phyloP scores from a whole-genome alignment of 345 rosid genomes.

The Salix dunnii region DNA sequence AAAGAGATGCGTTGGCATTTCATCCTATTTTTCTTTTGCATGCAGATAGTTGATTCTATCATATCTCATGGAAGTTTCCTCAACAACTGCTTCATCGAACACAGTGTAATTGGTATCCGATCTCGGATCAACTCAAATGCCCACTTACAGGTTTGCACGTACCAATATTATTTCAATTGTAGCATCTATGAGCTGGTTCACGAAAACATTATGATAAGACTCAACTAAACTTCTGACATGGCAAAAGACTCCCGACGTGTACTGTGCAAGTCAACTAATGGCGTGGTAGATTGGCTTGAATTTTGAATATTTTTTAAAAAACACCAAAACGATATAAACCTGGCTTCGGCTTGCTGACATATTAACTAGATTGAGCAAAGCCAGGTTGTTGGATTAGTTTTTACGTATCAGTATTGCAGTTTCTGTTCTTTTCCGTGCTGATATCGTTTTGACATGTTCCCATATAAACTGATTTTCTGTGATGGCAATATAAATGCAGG shows the following conservation, averaged over 20 bases:
- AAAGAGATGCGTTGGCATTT: not conserved
- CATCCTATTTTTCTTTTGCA: slow-evolving; percentile 9
- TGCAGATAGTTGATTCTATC: slow-evolving; percentile 78
- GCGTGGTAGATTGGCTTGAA: too few relatives aligned
- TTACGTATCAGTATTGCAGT: not conserved
- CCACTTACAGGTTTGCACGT: slow-evolving; percentile 62
- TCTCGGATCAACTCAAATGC: slow-evolving; percentile 74
- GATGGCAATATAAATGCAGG: slow-evolving; percentile 40
- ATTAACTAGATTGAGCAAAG: too few relatives aligned
- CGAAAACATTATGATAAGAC: too few relatives aligned
- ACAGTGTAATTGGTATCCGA: slow-evolving; percentile 85
- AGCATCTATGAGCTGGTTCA: too few relatives aligned
- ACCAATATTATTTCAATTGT: too few relatives aligned
- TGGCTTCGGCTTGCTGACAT: too few relatives aligned
- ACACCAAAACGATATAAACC: too few relatives aligned
- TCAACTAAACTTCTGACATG: too few relatives aligned
- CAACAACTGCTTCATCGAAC: slow-evolving; percentile 64
- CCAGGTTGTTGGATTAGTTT: too few relatives aligned
- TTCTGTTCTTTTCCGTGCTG: not conserved
- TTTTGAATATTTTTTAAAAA: too few relatives aligned
- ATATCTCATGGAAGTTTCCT: slow-evolving; percentile 91
- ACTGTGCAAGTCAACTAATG: too few relatives aligned
- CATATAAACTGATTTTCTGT: not conserved
- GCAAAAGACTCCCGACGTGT: too few relatives aligned
- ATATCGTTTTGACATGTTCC: not conserved